Evolutionary conservation across 2,329 filamentous ascomycete species (phyloP).

Genomic region (Magnaporthiopsis incrustans): DNA sequence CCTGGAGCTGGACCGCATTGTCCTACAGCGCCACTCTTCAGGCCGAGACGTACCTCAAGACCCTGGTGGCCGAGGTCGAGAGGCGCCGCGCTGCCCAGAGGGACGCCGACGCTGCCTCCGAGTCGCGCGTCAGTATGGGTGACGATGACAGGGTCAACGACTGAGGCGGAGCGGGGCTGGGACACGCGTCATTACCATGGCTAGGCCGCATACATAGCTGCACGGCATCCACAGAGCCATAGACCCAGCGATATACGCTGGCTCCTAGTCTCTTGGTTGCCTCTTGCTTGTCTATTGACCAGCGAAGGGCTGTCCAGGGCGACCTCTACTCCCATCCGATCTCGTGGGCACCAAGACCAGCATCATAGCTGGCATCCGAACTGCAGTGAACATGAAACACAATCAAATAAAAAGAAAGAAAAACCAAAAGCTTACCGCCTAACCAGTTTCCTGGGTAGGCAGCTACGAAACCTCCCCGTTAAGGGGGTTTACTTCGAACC

Average conservation of each 20-base stretch:
- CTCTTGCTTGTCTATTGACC: not conserved
- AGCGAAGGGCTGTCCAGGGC: too few relatives aligned
- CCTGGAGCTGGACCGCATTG: conserved; percentile 76
- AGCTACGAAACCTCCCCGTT: too few relatives aligned
- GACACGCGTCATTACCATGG: not conserved
- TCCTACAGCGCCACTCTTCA: conserved; percentile 75
- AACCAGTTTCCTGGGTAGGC: too few relatives aligned
- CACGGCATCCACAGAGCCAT: not conserved
- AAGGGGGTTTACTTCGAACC: too few relatives aligned
- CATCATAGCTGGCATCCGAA: too few relatives aligned
- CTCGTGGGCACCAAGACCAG: too few relatives aligned
- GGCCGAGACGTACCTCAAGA: conserved; percentile 78
- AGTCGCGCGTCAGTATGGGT: not conserved
- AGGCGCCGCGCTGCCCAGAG: conserved; percentile 35
- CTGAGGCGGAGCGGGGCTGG: not conserved
- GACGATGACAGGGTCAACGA: conserved; percentile 12
- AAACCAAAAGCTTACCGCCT: too few relatives aligned
- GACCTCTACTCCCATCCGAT: too few relatives aligned
- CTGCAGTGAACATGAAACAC: too few relatives aligned
- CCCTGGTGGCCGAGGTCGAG: conserved; percentile 64
- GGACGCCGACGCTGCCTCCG: conserved; percentile 1
- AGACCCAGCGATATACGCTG: not conserved
- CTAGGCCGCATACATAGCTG: not conserved
- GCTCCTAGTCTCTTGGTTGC: not conserved
- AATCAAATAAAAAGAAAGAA: too few relatives aligned